Conservation (phyloP, 148 eudicot genomes). For the Silene latifolia region DNA sequence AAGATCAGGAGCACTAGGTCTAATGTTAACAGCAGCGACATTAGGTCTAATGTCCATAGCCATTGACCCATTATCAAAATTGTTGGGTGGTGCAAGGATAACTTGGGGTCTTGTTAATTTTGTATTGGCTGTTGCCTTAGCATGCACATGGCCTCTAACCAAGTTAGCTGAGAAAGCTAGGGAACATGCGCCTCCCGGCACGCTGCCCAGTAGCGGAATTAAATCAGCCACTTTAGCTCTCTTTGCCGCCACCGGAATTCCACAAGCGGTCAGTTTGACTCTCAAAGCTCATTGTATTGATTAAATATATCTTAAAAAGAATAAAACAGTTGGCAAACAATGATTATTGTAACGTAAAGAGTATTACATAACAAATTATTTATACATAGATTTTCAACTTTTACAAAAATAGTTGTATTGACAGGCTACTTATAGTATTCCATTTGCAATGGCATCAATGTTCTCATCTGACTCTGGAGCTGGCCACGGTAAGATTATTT, state of each 20-base stretch:
- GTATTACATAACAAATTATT: too few relatives aligned
- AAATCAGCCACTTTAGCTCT: constrained; percentile 49
- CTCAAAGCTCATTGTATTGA: too few relatives aligned
- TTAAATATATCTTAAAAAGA: neutral
- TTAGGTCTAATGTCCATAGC: constrained; percentile 49
- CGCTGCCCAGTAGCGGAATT: constrained; percentile 33
- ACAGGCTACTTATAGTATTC: constrained; percentile 80
- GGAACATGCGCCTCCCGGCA: constrained; percentile 10
- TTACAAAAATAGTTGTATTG: neutral
- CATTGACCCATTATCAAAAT: constrained; percentile 39
- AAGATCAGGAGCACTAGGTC: constrained; percentile 60
- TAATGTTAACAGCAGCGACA: constrained; percentile 65
- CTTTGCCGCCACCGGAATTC: constrained; percentile 68
- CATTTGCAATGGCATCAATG: constrained; percentile 92
- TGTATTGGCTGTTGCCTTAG: constrained; percentile 48
- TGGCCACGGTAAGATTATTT: constrained; percentile 68
- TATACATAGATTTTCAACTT: too few relatives aligned
- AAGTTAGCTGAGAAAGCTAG: constrained; percentile 50
- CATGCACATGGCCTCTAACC: constrained; percentile 48
- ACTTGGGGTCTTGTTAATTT: constrained; percentile 71
- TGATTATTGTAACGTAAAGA: too few relatives aligned
- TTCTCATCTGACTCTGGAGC: constrained; percentile 60
- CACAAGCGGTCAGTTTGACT: constrained; percentile 54
- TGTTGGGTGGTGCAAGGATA: constrained; percentile 47
- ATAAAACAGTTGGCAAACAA: too few relatives aligned